A percentile compares a stretch with the other conserved stretches of the same genome.
These are phyloP conservation scores for Picea sitchensis DNA, from an alignment of 75 land plant species.

Conservation along the genomic window DNA sequence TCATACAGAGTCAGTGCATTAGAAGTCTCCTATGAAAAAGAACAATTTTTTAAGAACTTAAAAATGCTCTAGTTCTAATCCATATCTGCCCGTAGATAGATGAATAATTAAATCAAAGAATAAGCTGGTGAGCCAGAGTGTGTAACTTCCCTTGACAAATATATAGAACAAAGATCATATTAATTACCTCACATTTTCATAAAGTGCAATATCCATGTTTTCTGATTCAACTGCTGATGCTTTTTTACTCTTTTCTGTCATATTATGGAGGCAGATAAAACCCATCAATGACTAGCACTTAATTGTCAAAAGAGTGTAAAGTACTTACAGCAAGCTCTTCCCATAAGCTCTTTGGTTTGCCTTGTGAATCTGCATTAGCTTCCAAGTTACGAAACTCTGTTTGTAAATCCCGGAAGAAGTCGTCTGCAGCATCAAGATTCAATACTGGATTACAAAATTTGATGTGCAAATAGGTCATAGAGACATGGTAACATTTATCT, in stretches of 20 bases:
- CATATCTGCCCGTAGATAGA: background rate
- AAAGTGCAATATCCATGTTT: background rate
- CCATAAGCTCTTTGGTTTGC: conserved; percentile 92
- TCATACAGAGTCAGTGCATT: background rate
- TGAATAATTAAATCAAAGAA: background rate
- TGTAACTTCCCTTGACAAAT: background rate
- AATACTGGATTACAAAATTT: conserved; percentile 2
- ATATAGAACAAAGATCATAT: background rate
- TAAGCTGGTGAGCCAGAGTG: background rate
- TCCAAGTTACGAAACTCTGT: conserved; percentile 75
- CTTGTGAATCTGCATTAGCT: conserved; percentile 36
- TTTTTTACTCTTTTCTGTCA: background rate
- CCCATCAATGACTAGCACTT: background rate
- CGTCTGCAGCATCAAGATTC: conserved; percentile 47
- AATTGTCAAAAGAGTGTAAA: background rate
- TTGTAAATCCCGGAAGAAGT: conserved; percentile 86
- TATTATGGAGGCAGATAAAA: background rate
- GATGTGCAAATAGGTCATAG: background rate
- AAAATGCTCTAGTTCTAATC: background rate
- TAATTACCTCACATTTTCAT: background rate
- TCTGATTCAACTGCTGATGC: background rate
- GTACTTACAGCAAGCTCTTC: conserved; percentile 90
- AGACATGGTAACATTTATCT: background rate
- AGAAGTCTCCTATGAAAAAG: background rate
- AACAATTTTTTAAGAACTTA: background rate